Percentiles rank a stretch among this genome's conserved stretches.
Conservation (phyloP, 2,329 filamentous ascomycete species). For the Pseudogymnoascus sp. region DNA sequence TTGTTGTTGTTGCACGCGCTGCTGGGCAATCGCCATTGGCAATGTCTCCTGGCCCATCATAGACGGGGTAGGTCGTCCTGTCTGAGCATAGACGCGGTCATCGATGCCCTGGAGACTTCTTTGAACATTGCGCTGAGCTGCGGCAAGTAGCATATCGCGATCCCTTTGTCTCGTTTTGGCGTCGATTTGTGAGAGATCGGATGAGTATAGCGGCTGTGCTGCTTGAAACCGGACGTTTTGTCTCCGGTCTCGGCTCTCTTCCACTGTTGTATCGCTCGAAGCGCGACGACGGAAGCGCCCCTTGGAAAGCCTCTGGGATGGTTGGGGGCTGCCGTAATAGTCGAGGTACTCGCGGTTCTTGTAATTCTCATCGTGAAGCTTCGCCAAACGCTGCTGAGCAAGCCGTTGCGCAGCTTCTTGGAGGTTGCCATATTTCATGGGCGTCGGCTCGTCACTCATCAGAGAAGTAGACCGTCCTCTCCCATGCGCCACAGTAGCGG, state of each 20-base stretch:
- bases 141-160: slow-evolving; percentile 64
- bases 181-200: slow-evolving; percentile 59
- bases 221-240: slow-evolving; percentile 70
- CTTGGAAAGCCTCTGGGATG: slow-evolving; percentile 42
- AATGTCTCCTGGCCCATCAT: slow-evolving; percentile 71
- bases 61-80: slow-evolving; percentile 62
- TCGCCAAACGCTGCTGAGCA: slow-evolving; percentile 74
- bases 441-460: slow-evolving; percentile 29
- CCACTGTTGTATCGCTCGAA: slow-evolving; percentile 53
- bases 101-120: slow-evolving; percentile 73
- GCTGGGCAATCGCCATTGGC: slow-evolving; percentile 49
- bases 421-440: slow-evolving; percentile 53
- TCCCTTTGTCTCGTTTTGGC: slow-evolving; percentile 67
- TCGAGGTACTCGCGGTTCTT: slow-evolving; percentile 58
- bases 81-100: slow-evolving; percentile 67
- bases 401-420: slow-evolving; percentile 83
- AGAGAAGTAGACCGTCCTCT: slow-evolving; percentile 27
- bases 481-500: slow-evolving; percentile 27
- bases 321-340: slow-evolving; percentile 57
- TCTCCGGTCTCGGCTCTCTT: slow-evolving; percentile 54
- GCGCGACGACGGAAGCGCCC: slow-evolving; percentile 50
- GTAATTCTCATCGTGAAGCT: slow-evolving; percentile 64
- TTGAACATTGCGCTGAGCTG: slow-evolving; percentile 80
- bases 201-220: slow-evolving; percentile 57
- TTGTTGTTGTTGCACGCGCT: slow-evolving; percentile 36